phyloP scores from a whole-genome alignment of 192 early-diverging fungal genomes.

The Coemansia sp. region DNA sequence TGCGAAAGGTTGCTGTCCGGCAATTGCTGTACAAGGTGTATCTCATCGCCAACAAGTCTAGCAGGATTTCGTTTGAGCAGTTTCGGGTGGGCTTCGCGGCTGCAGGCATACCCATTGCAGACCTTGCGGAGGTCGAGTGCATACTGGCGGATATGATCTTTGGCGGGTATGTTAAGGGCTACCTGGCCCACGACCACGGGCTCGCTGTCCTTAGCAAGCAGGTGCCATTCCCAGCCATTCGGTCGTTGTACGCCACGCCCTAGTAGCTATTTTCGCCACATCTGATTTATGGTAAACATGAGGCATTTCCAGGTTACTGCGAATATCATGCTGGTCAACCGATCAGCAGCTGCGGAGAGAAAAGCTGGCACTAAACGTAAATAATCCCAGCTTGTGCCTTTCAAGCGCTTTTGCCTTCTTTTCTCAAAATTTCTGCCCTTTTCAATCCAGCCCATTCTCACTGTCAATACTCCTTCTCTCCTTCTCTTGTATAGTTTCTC shows the following conservation, averaged over 20 bases:
- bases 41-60: conserved; percentile 52
- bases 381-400: no score
- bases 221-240: conserved; percentile 73
- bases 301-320: no score
- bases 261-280: background rate
- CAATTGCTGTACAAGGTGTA: conserved; percentile 80
- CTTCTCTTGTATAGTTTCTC: no score
- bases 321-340: no score
- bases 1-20: conserved; percentile 68
- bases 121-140: conserved; percentile 78
- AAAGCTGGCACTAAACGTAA: no score
- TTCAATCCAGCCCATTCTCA: no score
- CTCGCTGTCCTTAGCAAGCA: conserved; percentile 73
- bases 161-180: conserved; percentile 84
- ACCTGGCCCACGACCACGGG: conserved; percentile 77
- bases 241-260: background rate
- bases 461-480: no score
- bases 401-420: no score
- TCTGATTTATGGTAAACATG: no score
- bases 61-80: conserved; percentile 59
- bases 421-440: no score
- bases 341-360: no score
- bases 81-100: conserved; percentile 67
- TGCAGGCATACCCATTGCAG: conserved; percentile 55
- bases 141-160: conserved; percentile 87